Percentiles rank a stretch among this genome's conserved stretches.
phyloP scores from a whole-genome alignment of 768 basidiomycete genomes.

The Collybia mongolica region DNA sequence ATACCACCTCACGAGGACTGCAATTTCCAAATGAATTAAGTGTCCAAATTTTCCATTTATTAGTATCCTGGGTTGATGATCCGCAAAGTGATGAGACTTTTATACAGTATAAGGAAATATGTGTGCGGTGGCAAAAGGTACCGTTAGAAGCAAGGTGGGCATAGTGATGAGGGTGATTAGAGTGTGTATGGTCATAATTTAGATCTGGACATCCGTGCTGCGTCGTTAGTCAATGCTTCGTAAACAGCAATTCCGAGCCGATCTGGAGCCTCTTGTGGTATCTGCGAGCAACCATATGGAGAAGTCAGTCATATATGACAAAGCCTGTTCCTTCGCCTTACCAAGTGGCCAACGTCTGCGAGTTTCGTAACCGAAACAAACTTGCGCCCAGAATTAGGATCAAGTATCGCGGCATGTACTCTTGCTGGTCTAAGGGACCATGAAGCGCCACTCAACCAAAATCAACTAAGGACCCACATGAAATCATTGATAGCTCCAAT shows the following conservation, averaged over 20 bases:
- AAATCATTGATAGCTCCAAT: slow-evolving; percentile 52
- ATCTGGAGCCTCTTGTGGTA: slow-evolving; percentile 23
- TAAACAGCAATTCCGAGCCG: slow-evolving; percentile 15
- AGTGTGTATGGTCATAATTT: slow-evolving; percentile 5
- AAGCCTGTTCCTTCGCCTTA: slow-evolving; percentile 1
- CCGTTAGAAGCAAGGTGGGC: too few relatives aligned
- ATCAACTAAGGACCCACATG: slow-evolving; percentile 38
- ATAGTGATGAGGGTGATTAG: too few relatives aligned
- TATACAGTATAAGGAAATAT: too few relatives aligned
- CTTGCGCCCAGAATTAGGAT: slow-evolving; percentile 22
- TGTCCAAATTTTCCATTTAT: too few relatives aligned
- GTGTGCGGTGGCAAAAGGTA: too few relatives aligned
- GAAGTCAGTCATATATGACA: background rate
- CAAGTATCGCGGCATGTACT: slow-evolving; percentile 27
- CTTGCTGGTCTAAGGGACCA: slow-evolving; percentile 22
- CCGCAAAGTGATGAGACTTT: too few relatives aligned
- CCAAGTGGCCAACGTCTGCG: slow-evolving; percentile 25
- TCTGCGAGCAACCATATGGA: slow-evolving; percentile 3
- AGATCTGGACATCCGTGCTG: background rate
- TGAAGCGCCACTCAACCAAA: background rate
- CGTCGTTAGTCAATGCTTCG: slow-evolving; percentile 8
- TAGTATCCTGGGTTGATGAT: too few relatives aligned
- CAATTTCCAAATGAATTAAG: too few relatives aligned
- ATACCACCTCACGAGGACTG: too few relatives aligned
- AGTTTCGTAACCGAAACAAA: slow-evolving; percentile 26